Conservation (phyloP, 306 rosid genomes). For the Sicyos baderoa region DNA sequence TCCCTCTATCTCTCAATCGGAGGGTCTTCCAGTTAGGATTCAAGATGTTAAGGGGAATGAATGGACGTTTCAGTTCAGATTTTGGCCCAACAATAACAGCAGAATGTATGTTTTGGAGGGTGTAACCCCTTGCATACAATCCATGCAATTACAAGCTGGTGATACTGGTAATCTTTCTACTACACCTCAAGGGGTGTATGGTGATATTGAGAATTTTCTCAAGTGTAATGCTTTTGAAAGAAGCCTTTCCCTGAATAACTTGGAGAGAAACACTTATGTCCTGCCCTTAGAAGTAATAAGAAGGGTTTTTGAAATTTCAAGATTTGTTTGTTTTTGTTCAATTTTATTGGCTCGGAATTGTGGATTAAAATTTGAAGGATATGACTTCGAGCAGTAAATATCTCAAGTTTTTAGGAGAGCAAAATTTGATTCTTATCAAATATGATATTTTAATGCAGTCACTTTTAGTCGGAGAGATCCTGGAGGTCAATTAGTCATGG, state of each 20-base stretch:
- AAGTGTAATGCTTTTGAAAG: neutral
- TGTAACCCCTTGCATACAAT: slow-evolving; percentile 97
- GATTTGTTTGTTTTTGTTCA: neutral
- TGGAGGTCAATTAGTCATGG: slow-evolving; percentile 82
- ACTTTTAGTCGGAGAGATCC: slow-evolving; percentile 96
- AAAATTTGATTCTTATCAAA: neutral
- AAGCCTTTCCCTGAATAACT: neutral
- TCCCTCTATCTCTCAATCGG: slow-evolving; percentile 83
- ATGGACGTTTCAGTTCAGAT: slow-evolving; percentile 98
- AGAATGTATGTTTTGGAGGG: slow-evolving; percentile 99
- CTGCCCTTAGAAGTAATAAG: neutral
- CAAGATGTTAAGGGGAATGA: slow-evolving; percentile 95
- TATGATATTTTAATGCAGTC: slow-evolving; percentile 42
- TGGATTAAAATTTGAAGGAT: neutral
- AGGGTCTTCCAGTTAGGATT: slow-evolving; percentile 79
- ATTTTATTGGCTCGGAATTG: neutral
- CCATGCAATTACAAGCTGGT: slow-evolving; percentile 84
- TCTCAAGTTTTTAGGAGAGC: neutral
- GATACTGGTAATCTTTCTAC: slow-evolving; percentile 68
- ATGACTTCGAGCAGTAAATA: slow-evolving; percentile 4
- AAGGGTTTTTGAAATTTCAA: neutral
- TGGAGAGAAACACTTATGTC: neutral
- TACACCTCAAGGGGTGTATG: slow-evolving; percentile 14
- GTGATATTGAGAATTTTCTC: neutral
- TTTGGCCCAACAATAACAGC: slow-evolving; percentile 99